Evolutionary conservation across 1,139 yeast species (phyloP).

Genomic region (Hansenula anomala): DNA sequence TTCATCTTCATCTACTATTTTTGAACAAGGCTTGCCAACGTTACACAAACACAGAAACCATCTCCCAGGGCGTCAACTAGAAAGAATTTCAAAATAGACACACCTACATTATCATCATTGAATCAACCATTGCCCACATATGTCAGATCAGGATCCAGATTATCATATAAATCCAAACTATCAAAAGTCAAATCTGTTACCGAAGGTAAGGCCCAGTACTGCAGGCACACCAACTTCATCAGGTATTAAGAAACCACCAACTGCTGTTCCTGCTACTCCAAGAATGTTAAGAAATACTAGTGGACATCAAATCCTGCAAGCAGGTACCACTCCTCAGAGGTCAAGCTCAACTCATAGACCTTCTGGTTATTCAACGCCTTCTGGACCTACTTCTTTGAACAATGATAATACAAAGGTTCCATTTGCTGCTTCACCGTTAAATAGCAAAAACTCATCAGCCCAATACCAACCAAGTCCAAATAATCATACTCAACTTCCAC

Average conservation of each 20-base stretch:
- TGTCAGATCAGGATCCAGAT: constrained; percentile 14
- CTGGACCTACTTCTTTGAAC: too few relatives aligned
- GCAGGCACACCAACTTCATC: background rate
- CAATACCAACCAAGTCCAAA: constrained; percentile 1
- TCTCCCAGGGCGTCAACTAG: background rate
- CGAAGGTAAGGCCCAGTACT: constrained; percentile 18
- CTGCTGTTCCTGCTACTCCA: constrained; percentile 69
- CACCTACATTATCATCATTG: background rate
- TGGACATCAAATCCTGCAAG: constrained; percentile 13
- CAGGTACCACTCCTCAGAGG: constrained; percentile 32
- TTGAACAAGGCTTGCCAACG: too few relatives aligned
- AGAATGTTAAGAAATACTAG: constrained; percentile 59
- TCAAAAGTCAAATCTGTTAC: constrained; percentile 16
- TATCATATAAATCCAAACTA: constrained; percentile 23
- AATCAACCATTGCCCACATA: background rate
- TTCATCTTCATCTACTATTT: too few relatives aligned
- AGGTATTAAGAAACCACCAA: constrained; percentile 12
- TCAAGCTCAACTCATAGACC: constrained; percentile 15
- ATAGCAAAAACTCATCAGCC: background rate
- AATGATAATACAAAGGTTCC: too few relatives aligned
- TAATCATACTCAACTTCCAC: constrained; percentile 2
- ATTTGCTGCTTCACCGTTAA: background rate
- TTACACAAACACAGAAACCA: background rate
- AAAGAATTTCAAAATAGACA: background rate
- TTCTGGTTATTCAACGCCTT: constrained; percentile 14